A percentile compares a stretch with the other conserved stretches of the same genome.
Conservation (phyloP, 192 early-diverging fungal species). For the Backusella circina region DNA sequence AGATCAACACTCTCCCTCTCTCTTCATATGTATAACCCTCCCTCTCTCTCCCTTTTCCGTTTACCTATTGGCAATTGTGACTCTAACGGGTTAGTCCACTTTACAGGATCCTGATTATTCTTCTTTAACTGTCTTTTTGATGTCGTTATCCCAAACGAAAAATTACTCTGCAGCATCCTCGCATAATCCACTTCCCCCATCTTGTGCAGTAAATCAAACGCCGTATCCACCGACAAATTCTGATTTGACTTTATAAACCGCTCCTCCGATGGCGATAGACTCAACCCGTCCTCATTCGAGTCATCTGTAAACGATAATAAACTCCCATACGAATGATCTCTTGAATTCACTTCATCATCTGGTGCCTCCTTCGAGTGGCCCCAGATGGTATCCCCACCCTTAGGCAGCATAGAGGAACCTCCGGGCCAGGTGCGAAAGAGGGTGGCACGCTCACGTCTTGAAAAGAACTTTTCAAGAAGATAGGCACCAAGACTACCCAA, state of each 20-base stretch:
- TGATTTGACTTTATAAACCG: neutral
- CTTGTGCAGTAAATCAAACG: neutral
- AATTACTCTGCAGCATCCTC: slow-evolving; percentile 50
- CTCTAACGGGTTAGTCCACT: slow-evolving; percentile 83
- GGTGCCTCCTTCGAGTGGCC: slow-evolving; percentile 63
- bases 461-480: slow-evolving; percentile 85
- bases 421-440: slow-evolving; percentile 85
- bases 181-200: slow-evolving; percentile 27
- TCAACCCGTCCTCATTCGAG: neutral
- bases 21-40: neutral
- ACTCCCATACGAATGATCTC: slow-evolving; percentile 45
- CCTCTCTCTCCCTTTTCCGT: neutral
- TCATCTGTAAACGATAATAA: slow-evolving; percentile 47
- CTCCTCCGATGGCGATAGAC: neutral
- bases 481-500: slow-evolving; percentile 72
- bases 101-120: slow-evolving; percentile 53
- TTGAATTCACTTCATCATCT: slow-evolving; percentile 57
- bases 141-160: slow-evolving; percentile 62
- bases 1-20: neutral
- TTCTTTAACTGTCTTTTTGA: slow-evolving; percentile 56
- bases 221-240: neutral
- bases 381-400: slow-evolving; percentile 83
- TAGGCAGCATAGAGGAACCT: slow-evolving; percentile 72
- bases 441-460: slow-evolving; percentile 63
- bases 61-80: slow-evolving; percentile 37